phyloP scores from a whole-genome alignment of 441 rosid species.

The Brassica balearica region DNA sequence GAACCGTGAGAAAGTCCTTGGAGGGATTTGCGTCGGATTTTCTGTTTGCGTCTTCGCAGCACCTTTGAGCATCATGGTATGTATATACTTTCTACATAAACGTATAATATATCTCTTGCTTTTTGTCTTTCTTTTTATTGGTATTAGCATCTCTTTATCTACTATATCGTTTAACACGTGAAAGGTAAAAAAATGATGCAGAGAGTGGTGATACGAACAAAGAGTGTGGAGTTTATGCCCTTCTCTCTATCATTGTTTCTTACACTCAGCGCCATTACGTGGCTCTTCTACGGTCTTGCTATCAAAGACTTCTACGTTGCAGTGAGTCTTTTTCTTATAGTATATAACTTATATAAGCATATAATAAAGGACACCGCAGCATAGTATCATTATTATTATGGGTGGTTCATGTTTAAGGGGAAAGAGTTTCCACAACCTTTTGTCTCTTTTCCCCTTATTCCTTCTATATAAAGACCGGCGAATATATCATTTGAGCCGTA shows the following conservation, averaged over 20 bases:
- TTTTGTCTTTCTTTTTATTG: background rate
- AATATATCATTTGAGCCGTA: slow-evolving; percentile 1
- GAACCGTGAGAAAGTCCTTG: slow-evolving; percentile 48
- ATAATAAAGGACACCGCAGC: slow-evolving; percentile 19
- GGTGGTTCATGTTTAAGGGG: slow-evolving; percentile 24
- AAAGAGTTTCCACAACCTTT: slow-evolving; percentile 26
- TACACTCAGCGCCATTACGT: slow-evolving; percentile 20
- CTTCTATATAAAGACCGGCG: slow-evolving; percentile 11
- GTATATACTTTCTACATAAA: background rate
- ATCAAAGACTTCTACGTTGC: slow-evolving; percentile 61
- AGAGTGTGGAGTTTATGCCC: too few relatives aligned
- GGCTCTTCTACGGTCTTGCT: slow-evolving; percentile 70
- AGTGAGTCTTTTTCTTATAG: slow-evolving; percentile 40
- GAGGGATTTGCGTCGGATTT: slow-evolving; percentile 55
- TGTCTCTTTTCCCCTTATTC: slow-evolving; percentile 18
- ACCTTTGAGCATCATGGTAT: slow-evolving; percentile 60
- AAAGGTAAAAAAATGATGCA: too few relatives aligned
- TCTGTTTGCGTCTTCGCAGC: slow-evolving; percentile 60
- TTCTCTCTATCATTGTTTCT: too few relatives aligned
- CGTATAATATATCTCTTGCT: background rate
- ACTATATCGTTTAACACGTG: slow-evolving; percentile 4
- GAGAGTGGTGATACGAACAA: too few relatives aligned
- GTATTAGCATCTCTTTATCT: slow-evolving; percentile 9
- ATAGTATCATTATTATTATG: slow-evolving; percentile 22
- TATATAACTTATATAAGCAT: background rate